phyloP scores from a whole-genome alignment of 768 basidiomycete genomes.

The Hirschioporus abietinus region DNA sequence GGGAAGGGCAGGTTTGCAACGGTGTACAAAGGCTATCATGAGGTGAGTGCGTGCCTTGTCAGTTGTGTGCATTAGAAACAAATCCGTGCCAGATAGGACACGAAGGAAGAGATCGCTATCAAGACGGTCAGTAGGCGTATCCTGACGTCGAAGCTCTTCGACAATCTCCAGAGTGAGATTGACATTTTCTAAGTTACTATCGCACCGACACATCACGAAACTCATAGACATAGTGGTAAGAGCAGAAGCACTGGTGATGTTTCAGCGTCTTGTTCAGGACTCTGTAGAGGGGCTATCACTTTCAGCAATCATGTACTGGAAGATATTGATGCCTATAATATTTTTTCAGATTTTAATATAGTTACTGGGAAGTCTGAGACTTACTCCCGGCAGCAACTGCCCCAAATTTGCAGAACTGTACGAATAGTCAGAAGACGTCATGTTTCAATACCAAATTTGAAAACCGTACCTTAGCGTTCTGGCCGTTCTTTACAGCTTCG shows the following conservation, averaged over 20 bases:
- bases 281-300: background rate
- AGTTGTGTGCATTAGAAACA: background rate
- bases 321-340: background rate
- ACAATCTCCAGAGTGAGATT: slow-evolving; percentile 98
- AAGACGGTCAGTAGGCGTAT: slow-evolving; percentile 89
- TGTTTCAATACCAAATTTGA: background rate
- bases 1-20: slow-evolving; percentile 95
- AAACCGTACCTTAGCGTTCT: background rate
- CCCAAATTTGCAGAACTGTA: background rate
- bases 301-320: background rate
- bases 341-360: background rate
- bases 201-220: slow-evolving; percentile 89
- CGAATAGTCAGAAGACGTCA: background rate
- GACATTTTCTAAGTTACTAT: slow-evolving; percentile 91
- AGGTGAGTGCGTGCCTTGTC: slow-evolving; percentile 42
- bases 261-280: background rate
- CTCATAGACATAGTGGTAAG: slow-evolving; percentile 88
- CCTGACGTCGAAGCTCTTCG: slow-evolving; percentile 86
- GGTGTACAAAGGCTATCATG: slow-evolving; percentile 91
- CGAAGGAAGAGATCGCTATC: slow-evolving; percentile 77
- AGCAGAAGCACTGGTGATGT: no score
- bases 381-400: background rate
- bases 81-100: slow-evolving; percentile 45
- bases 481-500: background rate
- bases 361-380: no score